Conservation (phyloP, 1,284 basidiomycete species). For the Hemileccinum hortonii region DNA sequence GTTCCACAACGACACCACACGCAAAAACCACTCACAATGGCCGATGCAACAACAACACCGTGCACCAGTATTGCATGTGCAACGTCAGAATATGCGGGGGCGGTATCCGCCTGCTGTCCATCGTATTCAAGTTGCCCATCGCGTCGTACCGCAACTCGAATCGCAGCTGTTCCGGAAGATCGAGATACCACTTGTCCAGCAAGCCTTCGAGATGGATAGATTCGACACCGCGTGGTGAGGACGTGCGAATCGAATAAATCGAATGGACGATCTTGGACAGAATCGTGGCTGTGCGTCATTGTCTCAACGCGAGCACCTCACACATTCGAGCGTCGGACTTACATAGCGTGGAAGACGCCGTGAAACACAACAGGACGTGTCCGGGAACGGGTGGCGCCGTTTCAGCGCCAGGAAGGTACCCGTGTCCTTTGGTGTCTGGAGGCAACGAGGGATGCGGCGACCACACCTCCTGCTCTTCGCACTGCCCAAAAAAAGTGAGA, state of each 20-base stretch:
- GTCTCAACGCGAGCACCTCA: conserved; percentile 5
- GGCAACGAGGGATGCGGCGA: conserved; percentile 40
- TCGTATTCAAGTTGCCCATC: conserved; percentile 20
- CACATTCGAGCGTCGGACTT: conserved; percentile 28
- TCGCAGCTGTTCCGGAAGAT: conserved; percentile 68
- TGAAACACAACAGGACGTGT: conserved; percentile 72
- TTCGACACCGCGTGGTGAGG: conserved; percentile 56
- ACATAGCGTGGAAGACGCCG: conserved; percentile 72
- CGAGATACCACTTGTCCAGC: conserved; percentile 77
- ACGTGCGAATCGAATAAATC: conserved; percentile 70
- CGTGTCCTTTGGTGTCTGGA: conserved; percentile 33
- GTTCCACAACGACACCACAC: not conserved
- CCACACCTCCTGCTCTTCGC: conserved; percentile 67
- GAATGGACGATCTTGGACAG: conserved; percentile 67
- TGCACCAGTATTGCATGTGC: conserved; percentile 87
- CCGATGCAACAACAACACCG: conserved; percentile 74
- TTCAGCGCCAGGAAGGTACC: conserved; percentile 20
- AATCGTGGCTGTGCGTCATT: conserved; percentile 51
- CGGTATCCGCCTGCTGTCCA: conserved; percentile 38
- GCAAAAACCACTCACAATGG: conserved; percentile 63
- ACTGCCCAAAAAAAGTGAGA: conserved; percentile 32
- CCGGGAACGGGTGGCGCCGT: conserved; percentile 41
- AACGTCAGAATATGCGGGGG: conserved; percentile 70
- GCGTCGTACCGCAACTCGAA: conserved; percentile 50
- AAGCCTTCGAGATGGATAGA: conserved; percentile 60